These are phyloP conservation scores for Brettanomyces naardenensis DNA, from an alignment of 805 yeast genomes.

Conservation along the genomic window DNA sequence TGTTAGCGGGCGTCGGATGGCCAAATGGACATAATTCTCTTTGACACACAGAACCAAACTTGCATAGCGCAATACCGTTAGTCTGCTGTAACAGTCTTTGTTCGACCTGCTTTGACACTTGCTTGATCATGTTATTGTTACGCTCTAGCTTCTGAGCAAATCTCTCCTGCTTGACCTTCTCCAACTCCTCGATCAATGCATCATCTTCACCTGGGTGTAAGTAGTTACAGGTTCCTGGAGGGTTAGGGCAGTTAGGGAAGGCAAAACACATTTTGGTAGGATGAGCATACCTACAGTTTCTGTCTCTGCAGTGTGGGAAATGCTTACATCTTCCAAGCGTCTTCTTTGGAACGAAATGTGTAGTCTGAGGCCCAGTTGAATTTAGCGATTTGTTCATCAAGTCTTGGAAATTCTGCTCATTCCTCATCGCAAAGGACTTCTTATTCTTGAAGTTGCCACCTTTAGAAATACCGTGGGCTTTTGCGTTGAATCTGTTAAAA, in stretches of 20 bases:
- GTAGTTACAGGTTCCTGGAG: constrained; percentile 75
- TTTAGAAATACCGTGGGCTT: constrained; percentile 14
- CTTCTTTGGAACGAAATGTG: constrained; percentile 37
- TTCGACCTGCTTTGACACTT: constrained; percentile 26
- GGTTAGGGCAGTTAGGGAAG: constrained; percentile 70
- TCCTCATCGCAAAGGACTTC: constrained; percentile 28
- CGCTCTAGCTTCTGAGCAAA: constrained; percentile 24
- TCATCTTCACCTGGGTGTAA: constrained; percentile 84
- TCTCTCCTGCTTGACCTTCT: constrained; percentile 38
- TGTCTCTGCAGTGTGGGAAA: constrained; percentile 62
- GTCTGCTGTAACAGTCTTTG: constrained; percentile 21
- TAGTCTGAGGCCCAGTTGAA: constrained; percentile 15
- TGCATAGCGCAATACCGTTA: constrained; percentile 55
- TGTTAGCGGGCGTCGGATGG: constrained; percentile 85
- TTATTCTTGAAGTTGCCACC: constrained; percentile 7
- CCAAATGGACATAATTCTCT: constrained; percentile 81
- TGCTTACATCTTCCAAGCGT: constrained; percentile 58
- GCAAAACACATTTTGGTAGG: constrained; percentile 71
- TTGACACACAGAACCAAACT: constrained; percentile 67
- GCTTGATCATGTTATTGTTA: constrained; percentile 26
- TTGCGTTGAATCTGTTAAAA: constrained; percentile 10
- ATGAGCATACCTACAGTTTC: constrained; percentile 68
- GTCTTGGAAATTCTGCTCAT: constrained; percentile 31
- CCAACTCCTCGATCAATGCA: constrained; percentile 59
- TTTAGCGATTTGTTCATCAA: constrained; percentile 27